phyloP scores from a whole-genome alignment of 2,329 filamentous ascomycete species.

The Microsporum ferrugineum region DNA sequence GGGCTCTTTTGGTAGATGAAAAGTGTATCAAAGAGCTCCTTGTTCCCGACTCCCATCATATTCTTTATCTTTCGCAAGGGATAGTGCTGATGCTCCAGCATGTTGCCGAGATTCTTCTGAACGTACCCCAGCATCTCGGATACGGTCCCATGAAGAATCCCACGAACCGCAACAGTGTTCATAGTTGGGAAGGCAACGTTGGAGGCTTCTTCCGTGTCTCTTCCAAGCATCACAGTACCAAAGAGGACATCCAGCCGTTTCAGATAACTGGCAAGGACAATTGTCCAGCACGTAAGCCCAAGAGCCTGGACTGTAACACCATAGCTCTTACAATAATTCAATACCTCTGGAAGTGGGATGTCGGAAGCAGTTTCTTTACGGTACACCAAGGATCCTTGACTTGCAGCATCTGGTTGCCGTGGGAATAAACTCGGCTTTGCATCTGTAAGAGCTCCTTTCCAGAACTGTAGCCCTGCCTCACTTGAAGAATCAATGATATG shows the following conservation, averaged over 20 bases:
- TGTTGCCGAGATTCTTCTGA: slow-evolving; percentile 55
- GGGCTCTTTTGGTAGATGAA: slow-evolving; percentile 54
- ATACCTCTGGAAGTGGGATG: slow-evolving; percentile 34
- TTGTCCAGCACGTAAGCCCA: slow-evolving; percentile 64
- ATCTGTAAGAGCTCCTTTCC: slow-evolving; percentile 55
- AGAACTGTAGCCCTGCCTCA: slow-evolving; percentile 47
- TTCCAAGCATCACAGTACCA: slow-evolving; percentile 71
- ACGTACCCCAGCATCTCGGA: slow-evolving; percentile 57
- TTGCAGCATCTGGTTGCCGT: slow-evolving; percentile 14
- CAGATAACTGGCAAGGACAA: slow-evolving; percentile 53
- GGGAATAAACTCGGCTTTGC: slow-evolving; percentile 35
- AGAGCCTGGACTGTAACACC: slow-evolving; percentile 66
- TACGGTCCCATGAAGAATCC: slow-evolving; percentile 57
- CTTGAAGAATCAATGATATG: slow-evolving; percentile 41
- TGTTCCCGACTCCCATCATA: slow-evolving; percentile 35
- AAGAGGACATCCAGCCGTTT: slow-evolving; percentile 64
- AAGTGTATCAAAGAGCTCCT: slow-evolving; percentile 49
- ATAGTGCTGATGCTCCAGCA: slow-evolving; percentile 63
- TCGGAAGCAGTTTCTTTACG: slow-evolving; percentile 19
- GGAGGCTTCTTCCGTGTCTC: slow-evolving; percentile 60
- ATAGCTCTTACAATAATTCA: slow-evolving; percentile 51
- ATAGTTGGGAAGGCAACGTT: slow-evolving; percentile 74
- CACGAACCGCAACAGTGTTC: slow-evolving; percentile 73
- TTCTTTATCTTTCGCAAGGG: slow-evolving; percentile 60
- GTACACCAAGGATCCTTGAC: slow-evolving; percentile 15